Evolutionary conservation across 2,329 filamentous ascomycete genomes (phyloP).

Genomic region (Arthrobotrys entomopaga): DNA sequence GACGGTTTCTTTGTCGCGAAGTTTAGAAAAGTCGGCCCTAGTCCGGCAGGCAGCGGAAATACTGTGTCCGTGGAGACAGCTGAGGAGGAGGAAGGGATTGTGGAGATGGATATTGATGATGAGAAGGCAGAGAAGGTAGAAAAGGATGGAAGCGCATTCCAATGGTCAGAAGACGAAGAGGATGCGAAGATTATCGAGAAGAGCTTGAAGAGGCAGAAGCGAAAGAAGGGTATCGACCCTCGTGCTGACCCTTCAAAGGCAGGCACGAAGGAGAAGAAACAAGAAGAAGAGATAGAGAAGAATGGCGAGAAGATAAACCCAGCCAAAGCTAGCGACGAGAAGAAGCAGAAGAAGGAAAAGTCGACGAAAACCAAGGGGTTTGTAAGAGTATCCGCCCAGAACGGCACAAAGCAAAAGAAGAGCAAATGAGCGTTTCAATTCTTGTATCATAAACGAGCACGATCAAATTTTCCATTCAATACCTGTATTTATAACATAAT

Average conservation of each 20-base stretch:
- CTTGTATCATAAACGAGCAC: slow-evolving; percentile 15
- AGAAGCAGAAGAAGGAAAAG: slow-evolving; percentile 17
- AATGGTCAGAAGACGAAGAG: slow-evolving; percentile 78
- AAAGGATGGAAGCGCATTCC: slow-evolving; percentile 67
- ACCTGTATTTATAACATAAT: slow-evolving; percentile 48
- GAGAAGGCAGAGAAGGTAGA: slow-evolving; percentile 32
- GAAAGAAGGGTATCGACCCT: slow-evolving; percentile 78
- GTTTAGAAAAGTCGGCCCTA: slow-evolving; percentile 89
- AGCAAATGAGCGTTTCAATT: slow-evolving; percentile 10
- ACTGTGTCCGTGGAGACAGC: slow-evolving; percentile 59
- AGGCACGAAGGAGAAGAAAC: slow-evolving; percentile 1
- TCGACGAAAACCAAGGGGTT: slow-evolving; percentile 13
- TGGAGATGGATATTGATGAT: slow-evolving; percentile 53
- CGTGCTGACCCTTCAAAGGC: slow-evolving; percentile 59
- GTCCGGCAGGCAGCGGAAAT: slow-evolving; percentile 69
- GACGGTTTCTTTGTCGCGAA: slow-evolving; percentile 99
- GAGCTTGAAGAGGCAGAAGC: slow-evolving; percentile 77
- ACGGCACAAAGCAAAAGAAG: slow-evolving; percentile 26
- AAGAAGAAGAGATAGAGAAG: slow-evolving; percentile 67
- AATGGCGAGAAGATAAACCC: slow-evolving; percentile 66
- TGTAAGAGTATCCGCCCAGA: slow-evolving; percentile 27
- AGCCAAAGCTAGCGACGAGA: neutral
- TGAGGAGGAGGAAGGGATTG: slow-evolving; percentile 17
- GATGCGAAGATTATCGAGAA: slow-evolving; percentile 77
- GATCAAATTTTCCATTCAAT: slow-evolving; percentile 23